These are phyloP conservation scores for Exophiala dermatitidis DNA, from an alignment of 2,329 filamentous ascomycete genomes.

Conservation along the genomic window DNA sequence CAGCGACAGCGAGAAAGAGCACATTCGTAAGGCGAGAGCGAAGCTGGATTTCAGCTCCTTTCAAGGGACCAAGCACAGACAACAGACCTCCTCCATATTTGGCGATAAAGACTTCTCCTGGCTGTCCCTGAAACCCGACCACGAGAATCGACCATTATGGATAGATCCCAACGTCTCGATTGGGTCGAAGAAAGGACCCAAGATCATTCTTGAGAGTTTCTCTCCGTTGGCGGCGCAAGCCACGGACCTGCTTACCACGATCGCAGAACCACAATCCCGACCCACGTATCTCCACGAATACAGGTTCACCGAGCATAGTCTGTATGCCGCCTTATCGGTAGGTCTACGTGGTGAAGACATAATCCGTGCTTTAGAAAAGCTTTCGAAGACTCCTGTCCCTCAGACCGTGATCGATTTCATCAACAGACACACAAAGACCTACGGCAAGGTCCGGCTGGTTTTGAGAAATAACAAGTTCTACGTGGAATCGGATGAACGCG, in stretches of 20 bases:
- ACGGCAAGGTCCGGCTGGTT: constrained; percentile 92
- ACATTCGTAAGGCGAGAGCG: constrained; percentile 33
- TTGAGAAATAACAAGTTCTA: constrained; percentile 92
- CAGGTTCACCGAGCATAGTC: constrained; percentile 78
- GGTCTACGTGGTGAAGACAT: constrained; percentile 87
- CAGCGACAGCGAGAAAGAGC: constrained; percentile 42
- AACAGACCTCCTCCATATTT: constrained; percentile 48
- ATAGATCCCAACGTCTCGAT: constrained; percentile 59
- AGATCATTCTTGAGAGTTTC: constrained; percentile 91
- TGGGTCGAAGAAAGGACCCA: constrained; percentile 53
- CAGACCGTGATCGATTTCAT: constrained; percentile 74
- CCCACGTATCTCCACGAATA: constrained; percentile 93
- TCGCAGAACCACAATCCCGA: constrained; percentile 85
- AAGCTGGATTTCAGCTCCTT: constrained; percentile 49
- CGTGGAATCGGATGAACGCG: constrained; percentile 82
- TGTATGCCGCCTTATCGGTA: constrained; percentile 92
- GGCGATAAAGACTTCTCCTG: constrained; percentile 72
- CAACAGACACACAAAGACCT: constrained; percentile 76
- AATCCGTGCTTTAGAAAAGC: constrained; percentile 75
- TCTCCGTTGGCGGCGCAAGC: constrained; percentile 78
- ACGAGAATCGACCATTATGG: constrained; percentile 84
- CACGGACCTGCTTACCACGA: constrained; percentile 91
- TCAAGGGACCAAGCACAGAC: constrained; percentile 39
- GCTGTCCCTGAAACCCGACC: constrained; percentile 76
- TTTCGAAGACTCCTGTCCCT: constrained; percentile 82